phyloP scores from a whole-genome alignment of 2,329 filamentous ascomycete species.

The Zarea fungicola region DNA sequence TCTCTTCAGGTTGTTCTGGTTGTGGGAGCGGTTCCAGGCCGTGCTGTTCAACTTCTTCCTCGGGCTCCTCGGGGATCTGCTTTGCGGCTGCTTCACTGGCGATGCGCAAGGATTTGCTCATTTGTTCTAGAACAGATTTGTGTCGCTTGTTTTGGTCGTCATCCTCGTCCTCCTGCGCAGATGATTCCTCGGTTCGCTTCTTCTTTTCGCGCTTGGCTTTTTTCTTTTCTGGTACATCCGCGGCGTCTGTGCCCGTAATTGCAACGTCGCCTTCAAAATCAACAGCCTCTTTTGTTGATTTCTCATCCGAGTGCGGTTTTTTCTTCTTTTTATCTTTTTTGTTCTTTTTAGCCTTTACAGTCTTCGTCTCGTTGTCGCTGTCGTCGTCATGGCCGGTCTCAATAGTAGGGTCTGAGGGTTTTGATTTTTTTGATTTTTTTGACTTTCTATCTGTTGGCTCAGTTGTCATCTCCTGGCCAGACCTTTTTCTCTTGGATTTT shows the following conservation, averaged over 20 bases:
- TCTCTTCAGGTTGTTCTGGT: slow-evolving; percentile 56
- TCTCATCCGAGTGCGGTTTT: slow-evolving; percentile 1
- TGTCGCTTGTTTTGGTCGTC: slow-evolving; percentile 34
- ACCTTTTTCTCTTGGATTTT: slow-evolving; percentile 33
- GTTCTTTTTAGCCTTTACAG: slow-evolving; percentile 26
- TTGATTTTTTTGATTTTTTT: slow-evolving; percentile 18
- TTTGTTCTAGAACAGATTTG: slow-evolving; percentile 50
- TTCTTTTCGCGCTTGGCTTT: slow-evolving; percentile 28
- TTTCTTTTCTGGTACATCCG: background rate
- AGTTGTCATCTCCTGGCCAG: slow-evolving; percentile 24
- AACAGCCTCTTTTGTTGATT: background rate
- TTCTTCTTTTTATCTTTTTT: slow-evolving; percentile 17
- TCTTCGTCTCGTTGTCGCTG: slow-evolving; percentile 10
- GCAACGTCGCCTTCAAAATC: slow-evolving; percentile 4
- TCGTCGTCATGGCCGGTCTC: no score
- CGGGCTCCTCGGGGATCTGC: slow-evolving; percentile 25
- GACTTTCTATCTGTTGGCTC: slow-evolving; percentile 23
- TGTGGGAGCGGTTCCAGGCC: slow-evolving; percentile 80
- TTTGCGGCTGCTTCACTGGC: slow-evolving; percentile 36
- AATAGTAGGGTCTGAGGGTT: no score
- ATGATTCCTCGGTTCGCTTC: slow-evolving; percentile 24
- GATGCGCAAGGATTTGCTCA: slow-evolving; percentile 49
- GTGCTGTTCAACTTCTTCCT: slow-evolving; percentile 46
- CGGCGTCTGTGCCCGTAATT: slow-evolving; percentile 2
- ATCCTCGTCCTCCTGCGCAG: slow-evolving; percentile 20